Evolutionary conservation across 2,329 filamentous ascomycete genomes (phyloP).

Genomic region (Chalaropsis thielavioides): DNA sequence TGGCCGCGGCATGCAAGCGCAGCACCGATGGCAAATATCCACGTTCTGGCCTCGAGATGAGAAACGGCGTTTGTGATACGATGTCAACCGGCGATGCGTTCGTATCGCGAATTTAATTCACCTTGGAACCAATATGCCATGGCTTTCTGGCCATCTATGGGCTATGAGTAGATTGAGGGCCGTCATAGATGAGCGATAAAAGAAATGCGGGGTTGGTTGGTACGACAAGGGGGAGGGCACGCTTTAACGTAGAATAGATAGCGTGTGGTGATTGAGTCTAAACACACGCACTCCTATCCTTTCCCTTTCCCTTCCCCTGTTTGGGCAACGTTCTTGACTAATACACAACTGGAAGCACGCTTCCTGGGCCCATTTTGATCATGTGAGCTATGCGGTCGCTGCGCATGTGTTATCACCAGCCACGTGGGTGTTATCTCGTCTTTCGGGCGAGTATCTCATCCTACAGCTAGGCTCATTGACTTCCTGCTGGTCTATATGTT

Average conservation of each 20-base stretch:
- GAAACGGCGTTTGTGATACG: neutral
- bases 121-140: neutral
- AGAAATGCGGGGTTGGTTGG: slow-evolving; percentile 2
- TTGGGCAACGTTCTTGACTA: neutral
- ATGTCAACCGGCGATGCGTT: neutral
- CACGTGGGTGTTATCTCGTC: neutral
- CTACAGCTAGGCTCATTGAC: too few species aligned
- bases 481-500: neutral
- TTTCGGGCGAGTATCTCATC: neutral
- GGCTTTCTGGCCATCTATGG: neutral
- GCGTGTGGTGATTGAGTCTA: too few species aligned
- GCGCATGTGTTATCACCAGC: neutral
- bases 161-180: neutral
- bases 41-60: neutral
- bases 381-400: neutral
- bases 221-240: neutral
- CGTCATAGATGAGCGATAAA: slow-evolving; percentile 1
- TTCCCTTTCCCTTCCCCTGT: neutral
- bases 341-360: neutral
- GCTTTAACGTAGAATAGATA: too few species aligned
- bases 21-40: neutral
- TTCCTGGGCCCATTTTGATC: neutral
- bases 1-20: neutral
- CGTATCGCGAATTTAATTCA: neutral
- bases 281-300: too few species aligned